These are phyloP conservation scores for Dalechampia spathulata DNA, from an alignment of 441 rosid genomes.

Conservation along the genomic window DNA sequence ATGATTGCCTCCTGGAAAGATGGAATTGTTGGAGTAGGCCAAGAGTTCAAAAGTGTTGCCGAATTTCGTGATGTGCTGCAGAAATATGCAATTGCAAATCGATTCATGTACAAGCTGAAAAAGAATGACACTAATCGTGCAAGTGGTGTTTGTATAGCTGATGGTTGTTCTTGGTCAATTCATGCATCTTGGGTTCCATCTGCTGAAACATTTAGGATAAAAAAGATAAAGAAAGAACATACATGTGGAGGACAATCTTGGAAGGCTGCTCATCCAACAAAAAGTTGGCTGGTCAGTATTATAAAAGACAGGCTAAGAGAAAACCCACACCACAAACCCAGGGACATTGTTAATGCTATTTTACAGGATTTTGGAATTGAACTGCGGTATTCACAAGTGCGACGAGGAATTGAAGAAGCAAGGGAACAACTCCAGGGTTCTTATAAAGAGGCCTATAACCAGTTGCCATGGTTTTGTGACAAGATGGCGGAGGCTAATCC, in stretches of 20 bases:
- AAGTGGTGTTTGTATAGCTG: slow-evolving; percentile 60
- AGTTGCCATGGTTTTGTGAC: slow-evolving; percentile 66
- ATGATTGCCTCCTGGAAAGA: slow-evolving; percentile 69
- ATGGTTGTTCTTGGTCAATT: slow-evolving; percentile 79
- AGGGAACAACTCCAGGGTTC: slow-evolving; percentile 82
- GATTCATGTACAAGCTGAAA: slow-evolving; percentile 65
- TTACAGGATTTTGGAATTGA: slow-evolving; percentile 71
- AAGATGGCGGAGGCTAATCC: slow-evolving; percentile 62
- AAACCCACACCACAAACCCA: slow-evolving; percentile 78
- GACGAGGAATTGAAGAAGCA: slow-evolving; percentile 92
- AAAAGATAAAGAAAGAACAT: slow-evolving; percentile 54
- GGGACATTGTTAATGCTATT: slow-evolving; percentile 59
- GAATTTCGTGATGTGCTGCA: slow-evolving; percentile 87
- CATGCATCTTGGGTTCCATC: slow-evolving; percentile 87
- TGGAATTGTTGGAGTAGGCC: slow-evolving; percentile 80
- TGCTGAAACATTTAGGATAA: slow-evolving; percentile 51
- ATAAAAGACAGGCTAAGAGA: slow-evolving; percentile 76
- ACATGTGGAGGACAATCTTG: slow-evolving; percentile 82
- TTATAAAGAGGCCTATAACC: slow-evolving; percentile 61
- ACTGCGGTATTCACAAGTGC: slow-evolving; percentile 65
- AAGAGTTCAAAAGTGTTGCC: slow-evolving; percentile 65
- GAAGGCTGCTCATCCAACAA: slow-evolving; percentile 72
- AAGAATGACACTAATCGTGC: slow-evolving; percentile 83
- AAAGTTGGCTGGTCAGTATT: slow-evolving; percentile 74
- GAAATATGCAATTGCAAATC: slow-evolving; percentile 79